Evolutionary conservation across 2,329 filamentous ascomycete genomes (phyloP).

Genomic region (Colletotrichum acutatum): DNA sequence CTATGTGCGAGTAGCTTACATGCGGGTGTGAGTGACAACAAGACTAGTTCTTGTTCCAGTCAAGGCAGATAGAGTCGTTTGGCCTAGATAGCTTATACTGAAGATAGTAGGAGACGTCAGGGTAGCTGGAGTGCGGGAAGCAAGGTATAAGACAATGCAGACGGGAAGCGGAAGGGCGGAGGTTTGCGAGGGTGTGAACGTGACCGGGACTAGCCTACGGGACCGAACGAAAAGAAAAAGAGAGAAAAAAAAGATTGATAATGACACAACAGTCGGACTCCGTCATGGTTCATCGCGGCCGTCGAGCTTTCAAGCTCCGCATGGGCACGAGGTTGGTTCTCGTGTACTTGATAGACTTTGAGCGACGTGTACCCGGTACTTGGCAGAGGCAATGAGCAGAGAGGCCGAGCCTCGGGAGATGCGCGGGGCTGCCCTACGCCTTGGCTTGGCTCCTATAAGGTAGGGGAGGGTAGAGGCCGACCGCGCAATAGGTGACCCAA

Average conservation of each 20-base stretch:
- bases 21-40: background rate
- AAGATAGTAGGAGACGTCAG: background rate
- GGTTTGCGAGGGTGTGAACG: background rate
- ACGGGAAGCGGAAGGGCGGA: background rate
- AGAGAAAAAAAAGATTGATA: slow-evolving; percentile 9
- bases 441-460: slow-evolving; percentile 1
- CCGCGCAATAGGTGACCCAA: slow-evolving; percentile 5
- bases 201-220: background rate
- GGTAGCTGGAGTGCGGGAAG: slow-evolving; percentile 14
- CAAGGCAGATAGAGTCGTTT: background rate
- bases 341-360: background rate
- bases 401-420: background rate
- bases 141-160: background rate
- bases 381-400: slow-evolving; percentile 10
- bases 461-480: background rate
- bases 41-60: background rate
- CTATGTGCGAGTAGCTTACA: background rate
- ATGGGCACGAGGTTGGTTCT: background rate
- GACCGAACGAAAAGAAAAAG: slow-evolving; percentile 5
- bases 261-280: slow-evolving; percentile 21
- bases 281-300: background rate
- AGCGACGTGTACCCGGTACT: slow-evolving; percentile 7
- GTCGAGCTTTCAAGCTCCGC: slow-evolving; percentile 1
- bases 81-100: slow-evolving; percentile 21
- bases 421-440: background rate